phyloP scores from a whole-genome alignment of 305 asterid genomes.

The Fraxinus platypoda region DNA sequence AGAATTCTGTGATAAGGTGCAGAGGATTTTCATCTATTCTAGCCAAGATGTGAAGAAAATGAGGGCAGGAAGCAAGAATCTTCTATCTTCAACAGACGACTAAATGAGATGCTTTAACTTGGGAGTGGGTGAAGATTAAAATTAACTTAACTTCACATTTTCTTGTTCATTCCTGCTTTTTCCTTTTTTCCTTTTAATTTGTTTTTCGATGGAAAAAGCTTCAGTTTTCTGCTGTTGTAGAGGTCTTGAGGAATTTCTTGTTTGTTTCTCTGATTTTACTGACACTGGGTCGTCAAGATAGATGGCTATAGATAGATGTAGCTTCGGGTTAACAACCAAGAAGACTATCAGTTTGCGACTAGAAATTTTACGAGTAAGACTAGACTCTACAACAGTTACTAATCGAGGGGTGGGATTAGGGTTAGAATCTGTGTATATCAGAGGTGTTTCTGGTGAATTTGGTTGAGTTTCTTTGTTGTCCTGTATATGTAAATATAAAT shows the following conservation, averaged over 20 bases:
- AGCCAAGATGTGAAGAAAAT: conserved; percentile 79
- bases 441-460: conserved; percentile 28
- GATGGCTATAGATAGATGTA: neutral
- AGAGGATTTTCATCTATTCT: conserved; percentile 68
- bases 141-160: neutral
- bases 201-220: neutral
- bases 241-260: neutral
- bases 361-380: conserved; percentile 15
- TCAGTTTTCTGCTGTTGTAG: neutral
- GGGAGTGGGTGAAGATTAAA: conserved; percentile 17
- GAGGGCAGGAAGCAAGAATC: conserved; percentile 52
- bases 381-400: conserved; percentile 17
- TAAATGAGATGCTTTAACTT: conserved; percentile 33
- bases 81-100: conserved; percentile 37
- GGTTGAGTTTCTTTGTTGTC: conserved; percentile 28
- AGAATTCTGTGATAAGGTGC: conserved; percentile 80
- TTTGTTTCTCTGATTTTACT: neutral
- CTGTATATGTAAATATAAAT: conserved; percentile 25
- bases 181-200: neutral
- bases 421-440: conserved; percentile 30
- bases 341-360: neutral
- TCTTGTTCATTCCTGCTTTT: neutral
- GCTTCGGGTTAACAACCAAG: neutral
- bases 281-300: neutral
- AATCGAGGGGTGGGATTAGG: conserved; percentile 17